Conservation (phyloP, 257 asterid species). For the Scutellaria galericulata region DNA sequence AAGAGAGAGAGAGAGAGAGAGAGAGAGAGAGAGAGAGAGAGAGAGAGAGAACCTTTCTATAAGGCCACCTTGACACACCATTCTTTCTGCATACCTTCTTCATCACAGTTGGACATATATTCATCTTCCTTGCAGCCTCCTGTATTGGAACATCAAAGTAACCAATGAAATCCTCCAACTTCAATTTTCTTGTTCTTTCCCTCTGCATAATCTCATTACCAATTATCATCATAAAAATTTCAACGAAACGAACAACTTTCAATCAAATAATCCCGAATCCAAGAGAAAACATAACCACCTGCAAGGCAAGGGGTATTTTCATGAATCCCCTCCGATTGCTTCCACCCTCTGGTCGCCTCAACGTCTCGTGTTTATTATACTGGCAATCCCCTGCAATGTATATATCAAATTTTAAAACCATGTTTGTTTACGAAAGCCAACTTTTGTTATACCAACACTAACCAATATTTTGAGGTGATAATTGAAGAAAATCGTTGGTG, state of each 20-base stretch:
- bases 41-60: slow-evolving; percentile 60
- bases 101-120: slow-evolving; percentile 77
- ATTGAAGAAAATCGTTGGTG: slow-evolving; percentile 36
- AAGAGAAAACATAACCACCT: slow-evolving; percentile 47
- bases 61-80: slow-evolving; percentile 83
- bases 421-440: background rate
- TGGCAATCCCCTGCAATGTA: slow-evolving; percentile 34
- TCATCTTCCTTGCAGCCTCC: slow-evolving; percentile 63
- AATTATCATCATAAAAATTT: background rate
- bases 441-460: background rate
- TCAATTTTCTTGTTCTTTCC: slow-evolving; percentile 75
- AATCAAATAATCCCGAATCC: background rate
- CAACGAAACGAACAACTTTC: background rate
- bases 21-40: slow-evolving; percentile 5
- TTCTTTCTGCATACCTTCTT: slow-evolving; percentile 78
- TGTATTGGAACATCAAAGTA: slow-evolving; percentile 65
- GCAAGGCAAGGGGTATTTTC: slow-evolving; percentile 61
- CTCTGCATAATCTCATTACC: slow-evolving; percentile 50
- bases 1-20: slow-evolving; percentile 23
- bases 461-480: slow-evolving; percentile 47
- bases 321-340: slow-evolving; percentile 21
- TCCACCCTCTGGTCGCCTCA: slow-evolving; percentile 27
- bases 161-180: slow-evolving; percentile 57
- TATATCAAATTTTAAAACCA: background rate
- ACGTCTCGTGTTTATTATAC: slow-evolving; percentile 26